Evolutionary conservation across 257 asterid genomes (phyloP), one percentile per base, ranked within the genome.

Genomic region (Echites panduratus): DNA sequence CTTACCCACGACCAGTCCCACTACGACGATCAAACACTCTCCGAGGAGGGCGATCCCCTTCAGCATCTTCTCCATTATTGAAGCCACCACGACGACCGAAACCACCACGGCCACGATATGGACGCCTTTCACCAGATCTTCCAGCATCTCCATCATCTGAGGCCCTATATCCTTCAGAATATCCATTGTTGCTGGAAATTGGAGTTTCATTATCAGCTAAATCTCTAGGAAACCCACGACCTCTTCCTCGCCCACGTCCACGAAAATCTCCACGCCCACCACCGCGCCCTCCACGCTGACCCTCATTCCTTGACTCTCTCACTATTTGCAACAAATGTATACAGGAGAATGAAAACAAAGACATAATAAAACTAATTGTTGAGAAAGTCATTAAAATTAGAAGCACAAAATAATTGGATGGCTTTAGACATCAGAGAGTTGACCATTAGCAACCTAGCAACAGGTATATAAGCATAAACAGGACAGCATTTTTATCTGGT

Each of bases 1-100:
- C 85, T 71, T 52, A 84, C 88, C 85, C 86, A 70, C 79, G 80
- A 9, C 88, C 85, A 56, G 88, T 74, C 4, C 84, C 88, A 53
- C 88, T 84, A 9, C 64, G 84, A 52, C 88, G 84, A 11, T 84
- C 88, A 71, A 40, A 81, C 47, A 14, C 16, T 73, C 81, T 73
- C 65, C 84, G 59, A 44, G 68, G 68, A 5, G 82, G 75, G 19
- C 77, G 85, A 61, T 79, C 76, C 44, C 73, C 85, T 5, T 76
- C 82, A 7, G 52, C 77, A 26, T 62, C 70, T 22, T 75, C 83
- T 0, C 84, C 85, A n/a, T 81, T 72, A 59, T 35, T 71, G 52
- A 70, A 81, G 48, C 82, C 85, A 49, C 87, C 85, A 38, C 82
- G 85, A 4, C 82, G 80, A 4, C 80, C 80, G 63, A 71, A 72